Percentiles rank a stretch among this genome's conserved stretches.
Evolutionary conservation across 1,284 basidiomycete species (phyloP).

Genomic region (Athelia psychrophila): DNA sequence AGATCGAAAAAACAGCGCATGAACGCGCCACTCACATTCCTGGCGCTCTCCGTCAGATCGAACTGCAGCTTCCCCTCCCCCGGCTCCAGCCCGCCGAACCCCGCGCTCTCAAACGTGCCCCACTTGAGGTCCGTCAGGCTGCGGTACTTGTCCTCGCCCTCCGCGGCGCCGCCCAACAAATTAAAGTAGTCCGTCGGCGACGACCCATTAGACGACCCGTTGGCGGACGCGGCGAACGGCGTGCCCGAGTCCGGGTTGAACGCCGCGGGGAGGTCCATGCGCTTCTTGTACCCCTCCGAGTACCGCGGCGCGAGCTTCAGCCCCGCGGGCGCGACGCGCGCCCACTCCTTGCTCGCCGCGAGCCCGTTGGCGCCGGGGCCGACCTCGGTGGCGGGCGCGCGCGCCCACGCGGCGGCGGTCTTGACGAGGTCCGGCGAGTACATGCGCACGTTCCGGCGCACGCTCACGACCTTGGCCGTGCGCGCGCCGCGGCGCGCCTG

Average conservation of each 20-base stretch:
- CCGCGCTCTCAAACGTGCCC: constrained; percentile 83
- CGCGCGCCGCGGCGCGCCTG: constrained; percentile 71
- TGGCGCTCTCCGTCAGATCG: constrained; percentile 83
- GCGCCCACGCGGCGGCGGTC: constrained; percentile 70
- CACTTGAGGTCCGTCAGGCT: constrained; percentile 83
- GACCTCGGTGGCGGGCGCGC: constrained; percentile 22
- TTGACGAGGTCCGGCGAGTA: constrained; percentile 81
- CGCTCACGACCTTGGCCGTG: constrained; percentile 68
- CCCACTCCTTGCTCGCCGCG: constrained; percentile 68
- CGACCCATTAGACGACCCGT: constrained; percentile 24
- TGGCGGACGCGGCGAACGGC: constrained; percentile 14
- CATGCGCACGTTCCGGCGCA: constrained; percentile 76
- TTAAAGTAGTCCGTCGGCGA: constrained; percentile 23
- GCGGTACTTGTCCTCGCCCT: constrained; percentile 66
- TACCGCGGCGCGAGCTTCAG: constrained; percentile 56
- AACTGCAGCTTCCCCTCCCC: constrained; percentile 77
- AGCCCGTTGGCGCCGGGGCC: constrained; percentile 26
- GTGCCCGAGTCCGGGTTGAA: constrained; percentile 52
- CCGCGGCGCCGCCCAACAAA: constrained; percentile 11
- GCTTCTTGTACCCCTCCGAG: constrained; percentile 68
- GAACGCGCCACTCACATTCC: constrained; percentile 51
- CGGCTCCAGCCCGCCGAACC: constrained; percentile 58
- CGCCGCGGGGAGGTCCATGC: constrained; percentile 59
- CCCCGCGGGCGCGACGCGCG: constrained; percentile 58
- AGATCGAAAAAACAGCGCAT: constrained; percentile 4